Base-by-base conservation (phyloP, 805 yeast species). In the Metschnikowia orientalis region DNA sequence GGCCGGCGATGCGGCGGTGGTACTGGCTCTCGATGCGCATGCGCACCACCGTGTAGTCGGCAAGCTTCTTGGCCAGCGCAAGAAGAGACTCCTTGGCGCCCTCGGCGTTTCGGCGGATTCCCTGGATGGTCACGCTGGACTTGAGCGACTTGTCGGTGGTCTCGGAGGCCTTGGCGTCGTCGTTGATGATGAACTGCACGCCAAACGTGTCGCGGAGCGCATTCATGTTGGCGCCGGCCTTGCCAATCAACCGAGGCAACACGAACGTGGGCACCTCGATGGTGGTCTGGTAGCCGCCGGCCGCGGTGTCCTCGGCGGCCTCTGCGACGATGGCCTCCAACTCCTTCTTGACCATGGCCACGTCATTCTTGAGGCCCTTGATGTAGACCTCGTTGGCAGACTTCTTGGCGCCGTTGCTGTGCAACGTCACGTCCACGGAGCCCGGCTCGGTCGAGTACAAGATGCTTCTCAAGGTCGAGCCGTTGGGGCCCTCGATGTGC, bases 211-310 rank as follows among this genome's bases (percentile, higher is more conserved):
- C 85, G 42, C 82, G 72, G 40, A 87, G 57, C 30, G 74, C 65
- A 46, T 75, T 74, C 52, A 92, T 62, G 53, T 78, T 77, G 26
- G 85, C 63, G 35, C 99, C 98, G 40, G 77, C 83, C 54, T 81
- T 83, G 46, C 99, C 99, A 57, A 92, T 87, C 34, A 94, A 69
- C 60, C 92, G 79, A 18, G 92, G 73, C 39, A 90, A 64, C 29
- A 77, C 74, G 32, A 69, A 62, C 2, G 77, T 59, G 41, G 96
- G 94, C 53, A 87, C 78, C 18, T 66, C 68, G 33, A 81, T 59
- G 12, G 73, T 61, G 11, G 71, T 54, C 37, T 53, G 48, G 58
- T 68, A 68, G 26, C 68, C 63, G 24, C 69, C 69, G 7, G 39
- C 32, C 1, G 40, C 40, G 38, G 67, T 72, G 48, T 64, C 63